Conservation (phyloP, 139 green algal species). For the Coelastrella sp. region DNA sequence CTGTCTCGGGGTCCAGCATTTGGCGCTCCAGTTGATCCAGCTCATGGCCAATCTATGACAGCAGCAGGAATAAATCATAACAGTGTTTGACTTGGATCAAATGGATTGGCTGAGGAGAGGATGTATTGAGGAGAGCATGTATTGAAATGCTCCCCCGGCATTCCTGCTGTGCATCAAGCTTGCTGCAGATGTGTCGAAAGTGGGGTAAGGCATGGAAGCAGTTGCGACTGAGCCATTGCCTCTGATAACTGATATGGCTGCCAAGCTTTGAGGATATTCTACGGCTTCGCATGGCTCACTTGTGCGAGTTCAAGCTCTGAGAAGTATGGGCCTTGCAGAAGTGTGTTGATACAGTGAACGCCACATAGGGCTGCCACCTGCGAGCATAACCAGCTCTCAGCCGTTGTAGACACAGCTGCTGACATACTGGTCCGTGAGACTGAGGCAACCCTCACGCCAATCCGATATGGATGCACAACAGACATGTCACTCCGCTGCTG, state of each 20-base stretch:
- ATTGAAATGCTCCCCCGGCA: too few species aligned
- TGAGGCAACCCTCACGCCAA: background rate
- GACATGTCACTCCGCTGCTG: background rate
- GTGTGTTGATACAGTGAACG: constrained; percentile 87
- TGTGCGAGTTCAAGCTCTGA: constrained; percentile 76
- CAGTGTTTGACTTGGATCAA: too few species aligned
- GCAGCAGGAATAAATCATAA: background rate
- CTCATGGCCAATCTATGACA: constrained; percentile 76
- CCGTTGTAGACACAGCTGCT: too few species aligned
- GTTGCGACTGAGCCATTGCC: too few species aligned
- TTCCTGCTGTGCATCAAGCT: too few species aligned
- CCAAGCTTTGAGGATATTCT: too few species aligned
- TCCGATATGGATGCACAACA: background rate
- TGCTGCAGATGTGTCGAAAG: too few species aligned
- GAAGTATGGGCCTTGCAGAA: constrained; percentile 84
- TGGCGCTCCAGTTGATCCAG: constrained; percentile 81
- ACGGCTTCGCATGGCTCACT: constrained; percentile 35
- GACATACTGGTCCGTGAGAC: too few species aligned
- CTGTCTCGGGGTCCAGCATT: constrained; percentile 66
- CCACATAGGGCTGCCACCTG: constrained; percentile 82
- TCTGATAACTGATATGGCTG: too few species aligned
- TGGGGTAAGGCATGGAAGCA: too few species aligned
- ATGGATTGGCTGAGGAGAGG: too few species aligned
- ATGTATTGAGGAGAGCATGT: too few species aligned
- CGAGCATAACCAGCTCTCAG: background rate